Base-by-base conservation (phyloP, 2,329 filamentous ascomycete species). In the Alternaria triticimaculans region DNA sequence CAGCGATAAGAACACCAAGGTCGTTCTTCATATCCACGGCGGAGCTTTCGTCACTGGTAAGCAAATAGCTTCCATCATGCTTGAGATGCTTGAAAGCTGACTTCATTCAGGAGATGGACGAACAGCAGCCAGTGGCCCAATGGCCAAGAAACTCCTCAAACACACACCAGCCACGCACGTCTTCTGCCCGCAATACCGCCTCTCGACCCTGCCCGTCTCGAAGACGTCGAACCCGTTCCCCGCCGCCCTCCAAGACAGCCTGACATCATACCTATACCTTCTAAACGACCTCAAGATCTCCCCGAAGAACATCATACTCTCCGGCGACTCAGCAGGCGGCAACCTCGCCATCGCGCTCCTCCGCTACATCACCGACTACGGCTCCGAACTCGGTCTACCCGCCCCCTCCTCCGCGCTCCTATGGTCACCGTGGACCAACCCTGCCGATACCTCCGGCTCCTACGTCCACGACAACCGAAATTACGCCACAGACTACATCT, bases 291-390 rank as follows among this genome's bases (percentile, higher is more conserved):
- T 83, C 14, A 63, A 75, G 1, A 78, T 87, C 45, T 69, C 81
- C 0, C 67, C 84, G 0, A 54, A 64, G 0, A 76, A 81, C 33
- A 83, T 87, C 58, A 74, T 83, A 0, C 15, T 87, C 0, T 81
- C 79, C 0, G 85, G 85, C 6, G 85, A 87, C 70, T 84, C 81
- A 33, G 85, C 85, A 0, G 85, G 85, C 57, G 84, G 75, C 0
- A 85, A 86, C 66, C 72, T 84, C 11, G 78, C 74, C 0, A 77
- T 86, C 21, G 77, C 78, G 0, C 71, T 87, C 14, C 74, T 86
- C 30, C 77, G 84, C 18, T 86, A 87, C 67, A 65, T 87, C 6
- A 57, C 69, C 9, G 81, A 83, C 23, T 79, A 80, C 59, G 83
- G 81, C 3, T 43, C 66, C 3, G 68, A 74, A 5, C 53, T 80